Base-by-base conservation (phyloP, 1,284 basidiomycete genomes). In the Melampsora occidentalis region DNA sequence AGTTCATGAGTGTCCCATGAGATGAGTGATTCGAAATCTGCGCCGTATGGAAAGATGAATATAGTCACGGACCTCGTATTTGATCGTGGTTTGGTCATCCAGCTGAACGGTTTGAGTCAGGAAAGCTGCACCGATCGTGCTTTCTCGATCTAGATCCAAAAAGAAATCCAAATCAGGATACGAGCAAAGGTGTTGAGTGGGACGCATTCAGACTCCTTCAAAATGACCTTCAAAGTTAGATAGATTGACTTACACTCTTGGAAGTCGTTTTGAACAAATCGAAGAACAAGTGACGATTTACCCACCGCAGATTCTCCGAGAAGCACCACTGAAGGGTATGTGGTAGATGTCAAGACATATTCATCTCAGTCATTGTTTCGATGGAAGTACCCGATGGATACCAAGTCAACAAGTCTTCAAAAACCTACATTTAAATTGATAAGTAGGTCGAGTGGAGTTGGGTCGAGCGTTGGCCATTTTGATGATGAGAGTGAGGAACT, bases 201-300 rank as follows among this genome's bases (percentile, higher is more conserved):
- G 1, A 59, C 22, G 42, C 35, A 25, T 69, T 76, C 35, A 14
- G 9, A 20, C 18, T 39, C 5, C 39, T 35, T 35, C 12, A 46
- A 22, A 1, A 31, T 35, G 22, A 49, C 16, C 18, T 42, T 14
- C 71, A 5, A n/a, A 31, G 22, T 51, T 69, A 66, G 64, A 75
- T 64, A 42, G 35, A 78, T 83, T 84, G 92, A 94, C 85, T 95
- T 87, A 84, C 96, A 98, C 84, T 98, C 95, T 81, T 97, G 94
- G 81, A 98, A 98, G 83, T 98, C 94, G 84, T 97, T 92, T 84
- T 96, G 92, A 80, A 98, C 95, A 82, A 98, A 98, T 77, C 94
- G 88, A 79, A 98, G 86, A 72, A 98, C 96, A 77, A 98, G 85
- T 85, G 93, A 95, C 78, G 94, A 97, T 87, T 98, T 98, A 77